A percentile compares a stretch with the other conserved stretches of the same genome.
Conservation (phyloP, 2,329 filamentous ascomycete genomes). For the Fusarium incarnatum region DNA sequence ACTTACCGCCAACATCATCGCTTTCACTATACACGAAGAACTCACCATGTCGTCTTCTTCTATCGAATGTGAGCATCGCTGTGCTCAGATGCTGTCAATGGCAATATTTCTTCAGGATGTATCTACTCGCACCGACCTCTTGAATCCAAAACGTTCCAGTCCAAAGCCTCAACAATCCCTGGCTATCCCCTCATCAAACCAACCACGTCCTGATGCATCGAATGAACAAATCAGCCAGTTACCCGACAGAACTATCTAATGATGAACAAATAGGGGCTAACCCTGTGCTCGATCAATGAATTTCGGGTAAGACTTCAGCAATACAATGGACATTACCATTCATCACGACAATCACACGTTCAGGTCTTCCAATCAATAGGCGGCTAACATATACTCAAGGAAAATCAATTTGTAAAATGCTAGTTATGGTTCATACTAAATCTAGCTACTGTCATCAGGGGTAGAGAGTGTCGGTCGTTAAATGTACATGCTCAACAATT, state of each 20-base stretch:
- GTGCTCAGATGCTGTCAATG: slow-evolving; percentile 53
- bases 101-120: slow-evolving; percentile 53
- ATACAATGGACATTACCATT: not conserved
- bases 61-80: slow-evolving; percentile 48
- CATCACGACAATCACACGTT: not conserved
- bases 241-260: slow-evolving; percentile 22
- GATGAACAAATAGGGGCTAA: not conserved
- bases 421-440: slow-evolving; percentile 33
- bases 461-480: slow-evolving; percentile 45
- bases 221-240: slow-evolving; percentile 21
- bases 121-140: slow-evolving; percentile 46
- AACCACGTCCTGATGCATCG: slow-evolving; percentile 27
- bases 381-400: slow-evolving; percentile 27
- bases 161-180: not conserved
- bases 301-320: not conserved
- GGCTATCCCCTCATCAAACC: slow-evolving; percentile 5
- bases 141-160: slow-evolving; percentile 23
- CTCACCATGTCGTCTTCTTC: slow-evolving; percentile 37
- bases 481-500: slow-evolving; percentile 24
- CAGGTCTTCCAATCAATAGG: not conserved
- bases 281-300: not conserved
- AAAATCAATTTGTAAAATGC: slow-evolving; percentile 40
- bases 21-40: not conserved
- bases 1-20: slow-evolving; percentile 33
- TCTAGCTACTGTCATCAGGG: slow-evolving; percentile 35